Evolutionary conservation across 192 early-diverging fungal genomes (phyloP).

Genomic region (Thamnidium elegans): DNA sequence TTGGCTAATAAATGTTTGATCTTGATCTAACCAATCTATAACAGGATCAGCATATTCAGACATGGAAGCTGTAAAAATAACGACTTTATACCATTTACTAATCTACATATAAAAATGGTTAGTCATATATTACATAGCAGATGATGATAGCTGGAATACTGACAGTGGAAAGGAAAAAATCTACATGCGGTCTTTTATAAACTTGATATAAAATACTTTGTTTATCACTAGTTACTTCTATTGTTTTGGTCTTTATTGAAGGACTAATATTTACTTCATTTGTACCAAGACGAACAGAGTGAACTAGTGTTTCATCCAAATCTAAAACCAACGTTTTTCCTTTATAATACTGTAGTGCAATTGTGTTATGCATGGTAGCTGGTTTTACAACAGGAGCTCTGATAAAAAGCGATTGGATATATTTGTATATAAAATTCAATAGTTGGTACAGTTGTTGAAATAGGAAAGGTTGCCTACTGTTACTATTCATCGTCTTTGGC

Average conservation of each 20-base stretch:
- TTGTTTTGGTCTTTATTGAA: slow-evolving; percentile 63
- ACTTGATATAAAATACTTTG: slow-evolving; percentile 85
- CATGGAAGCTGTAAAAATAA: slow-evolving; percentile 90
- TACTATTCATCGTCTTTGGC: not conserved
- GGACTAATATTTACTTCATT: slow-evolving; percentile 37
- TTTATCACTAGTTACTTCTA: slow-evolving; percentile 82
- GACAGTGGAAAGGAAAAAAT: slow-evolving; percentile 81
- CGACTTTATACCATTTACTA: slow-evolving; percentile 86
- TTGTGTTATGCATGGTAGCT: too few relatives aligned
- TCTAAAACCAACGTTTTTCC: slow-evolving; percentile 69
- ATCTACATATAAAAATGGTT: slow-evolving; percentile 49
- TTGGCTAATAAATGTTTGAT: slow-evolving; percentile 55
- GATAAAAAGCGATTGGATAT: too few relatives aligned
- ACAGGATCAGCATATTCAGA: slow-evolving; percentile 95
- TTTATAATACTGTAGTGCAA: slow-evolving; percentile 33
- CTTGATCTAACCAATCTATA: slow-evolving; percentile 85
- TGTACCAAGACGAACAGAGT: slow-evolving; percentile 56
- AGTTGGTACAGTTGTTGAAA: too few relatives aligned
- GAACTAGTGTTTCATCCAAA: slow-evolving; percentile 84
- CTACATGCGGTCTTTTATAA: slow-evolving; percentile 85
- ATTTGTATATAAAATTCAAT: too few relatives aligned
- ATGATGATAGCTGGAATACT: too few relatives aligned
- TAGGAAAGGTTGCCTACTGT: too few relatives aligned
- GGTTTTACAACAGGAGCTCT: too few relatives aligned
- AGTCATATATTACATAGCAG: not conserved